These are phyloP conservation scores for Tagetes erecta DNA, from an alignment of 129 eudicot genomes.

Conservation along the genomic window DNA sequence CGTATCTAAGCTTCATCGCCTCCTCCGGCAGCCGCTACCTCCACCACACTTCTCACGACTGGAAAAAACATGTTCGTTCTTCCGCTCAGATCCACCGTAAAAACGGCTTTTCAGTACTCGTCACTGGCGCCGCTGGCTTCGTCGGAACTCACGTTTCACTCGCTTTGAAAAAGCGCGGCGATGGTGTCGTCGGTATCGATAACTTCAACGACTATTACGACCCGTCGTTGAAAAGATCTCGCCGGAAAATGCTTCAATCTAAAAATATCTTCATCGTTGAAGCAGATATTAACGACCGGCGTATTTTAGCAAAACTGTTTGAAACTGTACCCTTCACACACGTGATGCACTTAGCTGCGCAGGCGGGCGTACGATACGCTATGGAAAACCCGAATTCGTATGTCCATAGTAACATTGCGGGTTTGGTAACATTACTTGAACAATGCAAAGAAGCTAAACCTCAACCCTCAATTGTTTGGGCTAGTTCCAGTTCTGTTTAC, in stretches of 20 bases:
- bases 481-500: constrained; percentile 46
- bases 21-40: constrained; percentile 37
- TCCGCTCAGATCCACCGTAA: constrained; percentile 43
- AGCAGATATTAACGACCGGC: constrained; percentile 41
- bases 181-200: constrained; percentile 48
- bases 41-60: constrained; percentile 17
- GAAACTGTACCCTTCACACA: constrained; percentile 32
- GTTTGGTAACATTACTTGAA: constrained; percentile 41
- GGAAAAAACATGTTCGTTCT: constrained; percentile 37
- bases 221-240: constrained; percentile 39
- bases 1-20: constrained; percentile 35
- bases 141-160: constrained; percentile 47
- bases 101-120: constrained; percentile 41
- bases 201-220: constrained; percentile 45
- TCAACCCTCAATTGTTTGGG: constrained; percentile 43
- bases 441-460: constrained; percentile 33
- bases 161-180: constrained; percentile 44
- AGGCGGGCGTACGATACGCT: constrained; percentile 50
- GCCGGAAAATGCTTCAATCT: constrained; percentile 18
- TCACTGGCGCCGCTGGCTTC: constrained; percentile 53
- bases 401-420: constrained; percentile 47
- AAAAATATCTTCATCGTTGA: constrained; percentile 27
- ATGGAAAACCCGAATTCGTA: constrained; percentile 45
- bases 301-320: constrained; percentile 36
- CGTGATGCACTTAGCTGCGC: constrained; percentile 54